Base-by-base conservation (phyloP, 2,329 filamentous ascomycete genomes). In the Diaporthe citri region DNA sequence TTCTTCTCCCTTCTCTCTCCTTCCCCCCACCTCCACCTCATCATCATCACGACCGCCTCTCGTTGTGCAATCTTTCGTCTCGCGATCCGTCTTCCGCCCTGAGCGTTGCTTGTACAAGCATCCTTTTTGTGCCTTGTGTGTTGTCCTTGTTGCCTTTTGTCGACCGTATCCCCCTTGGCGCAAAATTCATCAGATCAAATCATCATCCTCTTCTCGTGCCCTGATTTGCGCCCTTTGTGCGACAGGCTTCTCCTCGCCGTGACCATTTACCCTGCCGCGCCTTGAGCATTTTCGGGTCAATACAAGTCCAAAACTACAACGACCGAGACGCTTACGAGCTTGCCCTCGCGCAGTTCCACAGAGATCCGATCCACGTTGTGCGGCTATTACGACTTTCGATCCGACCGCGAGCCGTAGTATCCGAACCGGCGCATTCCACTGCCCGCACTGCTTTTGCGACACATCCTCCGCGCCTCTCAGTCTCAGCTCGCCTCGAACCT, bases 41-140 rank as follows among this genome's bases (percentile, higher is more conserved):
- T n/a, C 46, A 62, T 34, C 72, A 74, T 31, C 62, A 52, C 72
- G 60, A 70, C 60, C 56, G 74, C 64, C 64, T 48, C 64, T 67
- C 64, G 64, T 67, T 72, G 74, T 73, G 72, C 71, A 66, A 73
- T 57, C 43, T 51, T 51, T 59, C 74, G 62, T 73, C 74, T 72
- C 72, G 70, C 69, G 71, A 66, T 64, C 46, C 39, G 69, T 71
- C 71, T 72, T 60, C 71, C 71, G 74, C 67, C 74, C 62, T 73
- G 74, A 73, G 74, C 74, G 74, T 76, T 76, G 74, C 72, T 76
- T 66, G 74, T 48, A 70, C 48, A 71, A 76, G 74, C 72, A 76
- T 76, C 72, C 57, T 76, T 71, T 76, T 75, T 64, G 69, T 72
- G 59, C 36, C 60, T 73, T 55, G 56, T 71, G 46, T 71, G 46